Percentiles rank a stretch among this genome's conserved stretches.
Evolutionary conservation across 768 basidiomycete genomes (phyloP).

Genomic region (Mycena floridula): DNA sequence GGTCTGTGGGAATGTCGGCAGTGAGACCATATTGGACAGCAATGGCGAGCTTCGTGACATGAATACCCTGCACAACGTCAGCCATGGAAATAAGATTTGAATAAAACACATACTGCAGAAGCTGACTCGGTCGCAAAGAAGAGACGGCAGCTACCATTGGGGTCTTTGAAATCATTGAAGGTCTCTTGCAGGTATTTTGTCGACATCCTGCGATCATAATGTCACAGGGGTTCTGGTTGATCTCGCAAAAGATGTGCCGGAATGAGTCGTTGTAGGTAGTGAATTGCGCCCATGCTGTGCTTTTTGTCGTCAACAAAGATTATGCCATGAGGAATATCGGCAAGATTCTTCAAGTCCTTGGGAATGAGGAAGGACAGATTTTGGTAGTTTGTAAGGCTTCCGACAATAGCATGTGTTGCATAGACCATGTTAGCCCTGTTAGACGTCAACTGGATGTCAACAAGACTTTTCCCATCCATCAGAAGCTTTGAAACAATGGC

Average conservation of each 20-base stretch:
- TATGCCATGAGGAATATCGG: not conserved
- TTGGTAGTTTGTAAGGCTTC: not conserved
- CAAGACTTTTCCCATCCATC: not conserved
- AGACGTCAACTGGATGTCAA: not conserved
- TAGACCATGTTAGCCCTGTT: constrained; percentile 3
- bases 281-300: not conserved
- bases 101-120: not conserved
- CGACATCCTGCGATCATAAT: constrained; percentile 3
- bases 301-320: constrained; percentile 1
- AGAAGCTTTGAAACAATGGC: not conserved
- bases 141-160: not conserved
- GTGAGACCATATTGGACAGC: not conserved
- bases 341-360: not conserved
- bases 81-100: not conserved
- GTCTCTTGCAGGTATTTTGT: not conserved
- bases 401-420: constrained; percentile 1
- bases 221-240: not conserved
- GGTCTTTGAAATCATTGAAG: not conserved
- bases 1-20: not conserved
- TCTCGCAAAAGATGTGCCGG: not conserved
- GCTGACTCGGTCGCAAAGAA: not conserved
- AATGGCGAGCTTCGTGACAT: not conserved
- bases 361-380: constrained; percentile 3
- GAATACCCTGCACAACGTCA: not conserved
- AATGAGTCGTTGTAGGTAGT: not conserved